Percentiles rank a stretch among this genome's conserved stretches.
Conservation (phyloP, 345 rosid genomes). For the Moricandia moricandioides region DNA sequence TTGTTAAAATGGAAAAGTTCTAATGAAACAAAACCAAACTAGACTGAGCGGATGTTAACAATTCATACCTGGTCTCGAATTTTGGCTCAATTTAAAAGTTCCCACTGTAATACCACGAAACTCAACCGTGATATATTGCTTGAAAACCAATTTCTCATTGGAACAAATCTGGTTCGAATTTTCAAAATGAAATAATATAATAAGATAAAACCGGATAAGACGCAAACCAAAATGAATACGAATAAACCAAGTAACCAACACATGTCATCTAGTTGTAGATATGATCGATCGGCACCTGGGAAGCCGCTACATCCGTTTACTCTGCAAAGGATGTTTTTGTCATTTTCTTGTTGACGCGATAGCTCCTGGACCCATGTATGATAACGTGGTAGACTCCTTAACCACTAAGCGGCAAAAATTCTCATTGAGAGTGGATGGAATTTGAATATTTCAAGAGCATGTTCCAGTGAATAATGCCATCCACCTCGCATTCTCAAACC, state of each 20-base stretch:
- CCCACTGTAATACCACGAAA: background rate
- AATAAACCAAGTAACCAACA: background rate
- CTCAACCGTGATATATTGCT: background rate
- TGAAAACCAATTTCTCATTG: background rate
- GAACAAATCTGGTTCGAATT: background rate
- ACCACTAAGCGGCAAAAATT: background rate
- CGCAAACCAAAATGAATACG: background rate
- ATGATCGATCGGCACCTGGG: constrained; percentile 1
- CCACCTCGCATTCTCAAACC: constrained; percentile 6
- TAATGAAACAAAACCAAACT: background rate
- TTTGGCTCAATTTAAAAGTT: background rate
- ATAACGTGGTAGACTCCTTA: background rate
- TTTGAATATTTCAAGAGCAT: constrained; percentile 14
- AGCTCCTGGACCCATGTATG: background rate
- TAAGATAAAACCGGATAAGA: background rate
- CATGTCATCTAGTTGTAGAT: background rate
- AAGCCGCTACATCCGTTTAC: constrained; percentile 12
- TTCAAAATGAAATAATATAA: background rate
- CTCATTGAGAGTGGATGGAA: background rate
- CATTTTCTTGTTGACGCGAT: constrained; percentile 16
- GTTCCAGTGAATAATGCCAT: constrained; percentile 24
- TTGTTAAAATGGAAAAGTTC: background rate
- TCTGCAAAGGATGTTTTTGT: constrained; percentile 12
- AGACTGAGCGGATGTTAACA: background rate
- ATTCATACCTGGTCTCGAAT: background rate